Base-by-base conservation (phyloP, 805 yeast species). In the Aciculoconidium aculeatum region DNA sequence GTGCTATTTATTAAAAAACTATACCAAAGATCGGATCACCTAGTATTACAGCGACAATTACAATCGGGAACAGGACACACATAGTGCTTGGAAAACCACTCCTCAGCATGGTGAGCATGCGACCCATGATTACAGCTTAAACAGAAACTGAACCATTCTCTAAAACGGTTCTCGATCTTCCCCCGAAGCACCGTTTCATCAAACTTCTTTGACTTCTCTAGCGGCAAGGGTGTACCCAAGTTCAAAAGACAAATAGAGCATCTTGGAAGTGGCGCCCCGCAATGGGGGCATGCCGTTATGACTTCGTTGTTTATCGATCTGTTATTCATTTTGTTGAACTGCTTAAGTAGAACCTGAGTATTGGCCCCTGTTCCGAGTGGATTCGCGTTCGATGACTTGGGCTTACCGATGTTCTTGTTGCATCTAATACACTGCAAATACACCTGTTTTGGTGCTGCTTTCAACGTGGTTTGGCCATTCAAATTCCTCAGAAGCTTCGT, bases 21-120 rank as follows among this genome's bases (percentile, higher is more conserved):
- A n/a, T n/a, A n/a, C n/a, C n/a, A n/a, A n/a, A n/a, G n/a, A n/a
- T n/a, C n/a, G n/a, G n/a, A n/a, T n/a, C 50, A 63, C 39, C 65
- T 68, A 43, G 71, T 76, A 44, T 80, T 81, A 53, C 97, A 90
- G 28, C 74, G 65, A 47, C 98, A 90, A 22, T 68, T 65, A 47
- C 98, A 90, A 23, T 87, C 94, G 0, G 96, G 96, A 3, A 90
- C 95, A 0, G 98, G 96, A 47, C 98, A 90, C 1, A 83, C 74
- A 32, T 72, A 74, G 45, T 88, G 95, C 51, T 78, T 80, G 15
- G 80, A 71, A 52, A 90, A 90, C 98, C 98, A 90, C 46, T 88
- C 94, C 39, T 84, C 87, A 0, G 96, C 96, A 52, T 90, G 98
- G 4, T 82, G 87, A 0, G 95, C 87, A 58, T 90, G 98, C 74